Conservation (phyloP, 148 eudicot species). For the Silene conica region DNA sequence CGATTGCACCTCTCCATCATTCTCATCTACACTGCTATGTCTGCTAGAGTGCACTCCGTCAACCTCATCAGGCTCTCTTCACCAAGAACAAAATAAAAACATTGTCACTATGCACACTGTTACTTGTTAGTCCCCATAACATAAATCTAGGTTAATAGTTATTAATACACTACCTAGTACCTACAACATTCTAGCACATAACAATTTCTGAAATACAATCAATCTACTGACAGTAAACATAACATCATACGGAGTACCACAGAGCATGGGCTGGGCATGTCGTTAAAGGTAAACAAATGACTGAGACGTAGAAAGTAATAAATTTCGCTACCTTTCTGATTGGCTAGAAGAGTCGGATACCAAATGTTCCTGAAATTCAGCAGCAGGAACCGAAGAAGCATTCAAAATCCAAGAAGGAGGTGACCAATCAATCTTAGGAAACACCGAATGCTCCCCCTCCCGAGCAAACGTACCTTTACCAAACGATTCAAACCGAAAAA, state of each 20-base stretch:
- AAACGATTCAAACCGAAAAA: neutral
- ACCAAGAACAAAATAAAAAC: neutral
- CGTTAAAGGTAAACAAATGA: too few relatives aligned
- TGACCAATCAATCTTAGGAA: conserved; percentile 9
- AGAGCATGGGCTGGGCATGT: too few relatives aligned
- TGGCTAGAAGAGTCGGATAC: neutral
- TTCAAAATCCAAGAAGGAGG: neutral
- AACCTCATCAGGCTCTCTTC: conserved; percentile 1
- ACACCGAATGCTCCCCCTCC: neutral
- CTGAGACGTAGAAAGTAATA: too few relatives aligned
- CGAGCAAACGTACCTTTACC: neutral
- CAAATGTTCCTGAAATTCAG: neutral
- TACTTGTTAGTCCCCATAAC: too few relatives aligned
- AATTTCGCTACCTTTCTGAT: neutral
- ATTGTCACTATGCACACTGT: too few relatives aligned
- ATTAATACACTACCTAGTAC: neutral
- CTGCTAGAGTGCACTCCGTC: neutral
- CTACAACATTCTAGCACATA: too few relatives aligned
- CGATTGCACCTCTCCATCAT: neutral
- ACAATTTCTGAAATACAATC: too few relatives aligned
- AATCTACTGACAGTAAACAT: too few relatives aligned
- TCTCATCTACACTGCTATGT: neutral
- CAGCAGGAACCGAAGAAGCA: neutral
- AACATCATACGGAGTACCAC: too few relatives aligned
- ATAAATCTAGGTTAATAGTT: too few relatives aligned